Conservation (phyloP, 2,329 filamentous ascomycete genomes). For the Penicillium sp. region DNA sequence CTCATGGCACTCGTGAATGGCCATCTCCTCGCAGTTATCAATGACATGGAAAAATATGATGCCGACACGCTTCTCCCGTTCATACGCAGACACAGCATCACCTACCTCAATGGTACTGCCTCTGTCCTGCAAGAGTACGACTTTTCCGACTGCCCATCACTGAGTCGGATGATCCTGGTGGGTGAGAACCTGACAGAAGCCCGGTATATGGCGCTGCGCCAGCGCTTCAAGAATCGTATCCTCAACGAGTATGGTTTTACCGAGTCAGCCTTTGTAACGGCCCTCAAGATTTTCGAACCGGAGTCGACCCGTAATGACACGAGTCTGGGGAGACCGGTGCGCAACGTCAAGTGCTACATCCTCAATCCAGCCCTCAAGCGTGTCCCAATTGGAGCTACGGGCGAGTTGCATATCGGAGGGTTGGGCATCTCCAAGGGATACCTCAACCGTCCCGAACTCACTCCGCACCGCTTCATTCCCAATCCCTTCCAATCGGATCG, state of each 20-base stretch:
- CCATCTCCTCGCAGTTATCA: background rate
- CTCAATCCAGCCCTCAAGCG: background rate
- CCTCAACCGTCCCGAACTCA: background rate
- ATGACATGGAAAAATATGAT: background rate
- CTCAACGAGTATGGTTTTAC: background rate
- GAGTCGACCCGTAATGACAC: background rate
- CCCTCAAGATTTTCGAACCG: background rate
- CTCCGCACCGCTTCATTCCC: background rate
- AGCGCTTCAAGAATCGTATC: background rate
- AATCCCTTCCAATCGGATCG: background rate
- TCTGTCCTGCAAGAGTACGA: background rate
- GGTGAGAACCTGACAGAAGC: background rate
- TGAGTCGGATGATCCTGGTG: background rate
- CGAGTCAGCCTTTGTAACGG: background rate
- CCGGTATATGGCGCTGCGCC: background rate
- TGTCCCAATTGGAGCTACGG: background rate
- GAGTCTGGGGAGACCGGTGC: background rate
- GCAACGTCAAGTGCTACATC: background rate
- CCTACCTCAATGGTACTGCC: background rate
- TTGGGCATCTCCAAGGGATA: background rate
- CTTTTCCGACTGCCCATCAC: background rate
- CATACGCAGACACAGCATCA: background rate
- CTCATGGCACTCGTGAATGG: background rate
- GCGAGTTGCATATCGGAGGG: background rate
- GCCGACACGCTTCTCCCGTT: background rate